Evolutionary conservation across 495 filamentous ascomycete species (phyloP).

Genomic region (Penicillium angulare): DNA sequence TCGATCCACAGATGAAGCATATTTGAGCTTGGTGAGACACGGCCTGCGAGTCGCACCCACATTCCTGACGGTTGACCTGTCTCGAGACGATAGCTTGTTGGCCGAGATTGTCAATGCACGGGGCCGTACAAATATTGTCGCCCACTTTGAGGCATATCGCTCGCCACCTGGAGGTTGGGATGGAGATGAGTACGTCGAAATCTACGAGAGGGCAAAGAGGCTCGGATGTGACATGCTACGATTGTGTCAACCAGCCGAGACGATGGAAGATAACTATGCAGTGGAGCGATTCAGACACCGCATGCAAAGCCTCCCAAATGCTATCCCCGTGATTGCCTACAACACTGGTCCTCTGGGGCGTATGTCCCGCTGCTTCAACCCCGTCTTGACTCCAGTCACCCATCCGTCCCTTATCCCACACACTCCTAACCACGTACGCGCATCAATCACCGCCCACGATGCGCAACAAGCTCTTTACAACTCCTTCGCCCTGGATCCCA

Average conservation of each 20-base stretch:
- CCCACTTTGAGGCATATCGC: constrained; percentile 53
- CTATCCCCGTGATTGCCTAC: constrained; percentile 63
- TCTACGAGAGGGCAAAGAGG: constrained; percentile 43
- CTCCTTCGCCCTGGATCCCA: constrained; percentile 54
- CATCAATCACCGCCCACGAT: constrained; percentile 42
- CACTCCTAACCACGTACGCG: constrained; percentile 20
- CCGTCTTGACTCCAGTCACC: constrained; percentile 61
- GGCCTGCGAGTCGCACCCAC: constrained; percentile 69
- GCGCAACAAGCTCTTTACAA: constrained; percentile 49
- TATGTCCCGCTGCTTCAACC: constrained; percentile 61
- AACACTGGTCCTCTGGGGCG: constrained; percentile 67
- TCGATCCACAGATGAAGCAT: constrained; percentile 42
- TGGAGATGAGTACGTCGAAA: constrained; percentile 29
- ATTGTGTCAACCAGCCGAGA: constrained; percentile 38
- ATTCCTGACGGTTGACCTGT: constrained; percentile 66
- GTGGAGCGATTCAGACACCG: constrained; percentile 39
- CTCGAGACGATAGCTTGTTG: constrained; percentile 52
- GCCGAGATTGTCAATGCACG: constrained; percentile 53
- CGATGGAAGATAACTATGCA: constrained; percentile 41
- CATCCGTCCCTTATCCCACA: constrained; percentile 29
- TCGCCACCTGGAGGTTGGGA: constrained; percentile 45
- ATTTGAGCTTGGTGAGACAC: constrained; percentile 61
- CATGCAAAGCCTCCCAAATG: constrained; percentile 26
- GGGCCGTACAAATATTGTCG: constrained; percentile 66
- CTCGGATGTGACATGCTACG: constrained; percentile 52